Evolutionary conservation across 345 rosid species (phyloP), one percentile per base, ranked within the genome.

Genomic region (Citrus glauca): DNA sequence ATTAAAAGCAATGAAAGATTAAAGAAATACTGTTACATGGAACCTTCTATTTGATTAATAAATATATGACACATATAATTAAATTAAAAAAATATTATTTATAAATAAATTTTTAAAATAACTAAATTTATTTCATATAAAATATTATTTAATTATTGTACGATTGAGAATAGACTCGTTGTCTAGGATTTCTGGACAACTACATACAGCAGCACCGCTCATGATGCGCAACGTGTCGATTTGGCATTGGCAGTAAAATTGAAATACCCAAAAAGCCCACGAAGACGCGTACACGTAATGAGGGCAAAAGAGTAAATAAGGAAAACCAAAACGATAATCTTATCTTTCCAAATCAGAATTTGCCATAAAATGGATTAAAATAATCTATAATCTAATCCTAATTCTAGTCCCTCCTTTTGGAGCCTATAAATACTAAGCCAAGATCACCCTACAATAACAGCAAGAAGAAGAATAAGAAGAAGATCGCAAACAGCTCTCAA

Each of bases 381-480:
- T 11, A 42, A 42, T 42, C 50, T 42, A 13, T 13, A 45, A 11
- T 45, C 50, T 45, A 45, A 45, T 14, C 13, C 16, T 11, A 42
- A 42, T 13, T 24, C 7, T 10, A 13, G 22, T 30, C 20, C 42
- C 1, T 33, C 3, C 35, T 0, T 13, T 71, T 42, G 4, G 4
- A 10, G 66, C 69, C 80, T 60, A 77, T 72, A 77, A 72, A 62
- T 72, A 32, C 6, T 13, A 9, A 42, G 2, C 53, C 75, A 16
- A 56, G 5, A 1, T 11, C 50, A 2, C 50, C 3, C 0, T 3
- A 11, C 45, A 9, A 2, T 11, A 40, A 45, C 50, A 0, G 0
- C 0, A 45, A 11, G 0, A 0, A 2, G 17, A 11, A 13, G 48
- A 42, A 11, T 0, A 0, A 2, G 17, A 11, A 13, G 48, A 42